Base-by-base conservation (phyloP, 768 basidiomycete species). In the Mrakia gelida region DNA sequence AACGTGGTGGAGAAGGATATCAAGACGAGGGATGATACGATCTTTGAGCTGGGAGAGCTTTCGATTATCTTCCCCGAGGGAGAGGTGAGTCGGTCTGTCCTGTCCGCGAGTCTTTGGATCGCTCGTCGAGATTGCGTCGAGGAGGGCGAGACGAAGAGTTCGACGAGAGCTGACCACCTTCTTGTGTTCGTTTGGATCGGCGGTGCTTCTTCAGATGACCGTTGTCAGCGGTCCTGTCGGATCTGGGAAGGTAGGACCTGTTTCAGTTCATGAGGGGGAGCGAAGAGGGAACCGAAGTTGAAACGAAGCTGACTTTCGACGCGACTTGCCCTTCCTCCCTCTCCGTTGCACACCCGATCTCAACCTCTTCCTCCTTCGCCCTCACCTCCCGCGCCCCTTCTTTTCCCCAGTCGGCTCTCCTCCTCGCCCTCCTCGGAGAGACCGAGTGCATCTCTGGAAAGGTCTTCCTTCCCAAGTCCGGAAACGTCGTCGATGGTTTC, bases 401-500 rank as follows among this genome's bases (percentile, higher is more conserved):
- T 28, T 8, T 59, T 5, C 10, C 6, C 9, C 49, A 73, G 75
- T 54, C 61, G 4, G 75, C 67, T 41, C 81, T 91, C 18, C 84
- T 92, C 56, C 85, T 87, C 13, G 89, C 91, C 0, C 83, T 92
- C 45, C 85, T 92, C n/a, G 91, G 91, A 82, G 91, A 91, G 90
- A 81, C 76, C 34, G 63, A 76, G 1, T 73, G 75, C 62, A 18
- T 79, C 26, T 49, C 28, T 18, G 79, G 79, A n/a, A 34, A 1
- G 7, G 75, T 77, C 3, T 52, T 63, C 38, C 41, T 79, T 16
- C 79, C 79, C 18, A 79, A 76, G 75, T 54, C 65, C 2, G 75
- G 62, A 6, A 54, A 59, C 21, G 15, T 59, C 9, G 30, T 59
- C 9, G 41, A 70, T 34, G 75, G 75, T 4, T 30, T 70, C 21